Conservation (phyloP, 495 filamentous ascomycete genomes). For the Massariosphaeria phaeospora region DNA sequence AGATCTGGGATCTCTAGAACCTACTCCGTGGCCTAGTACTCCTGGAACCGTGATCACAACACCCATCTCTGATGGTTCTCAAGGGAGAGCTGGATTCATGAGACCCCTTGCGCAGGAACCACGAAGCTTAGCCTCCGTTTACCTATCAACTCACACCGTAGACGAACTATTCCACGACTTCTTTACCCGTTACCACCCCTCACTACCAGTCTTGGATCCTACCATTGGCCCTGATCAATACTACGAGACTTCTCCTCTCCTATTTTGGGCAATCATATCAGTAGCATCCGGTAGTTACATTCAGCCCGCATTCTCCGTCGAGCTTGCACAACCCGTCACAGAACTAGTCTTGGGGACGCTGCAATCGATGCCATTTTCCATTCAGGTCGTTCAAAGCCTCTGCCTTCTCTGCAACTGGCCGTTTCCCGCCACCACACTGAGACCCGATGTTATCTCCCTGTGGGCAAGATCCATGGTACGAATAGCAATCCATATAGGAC, state of each 20-base stretch:
- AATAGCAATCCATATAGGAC: slow-evolving; percentile 77
- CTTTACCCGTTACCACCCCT: slow-evolving; percentile 78
- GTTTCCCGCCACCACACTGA: slow-evolving; percentile 76
- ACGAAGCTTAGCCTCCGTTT: slow-evolving; percentile 61
- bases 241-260: slow-evolving; percentile 62
- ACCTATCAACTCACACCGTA: slow-evolving; percentile 64
- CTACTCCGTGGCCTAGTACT: no score
- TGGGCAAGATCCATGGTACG: slow-evolving; percentile 86
- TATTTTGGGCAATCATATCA: slow-evolving; percentile 82
- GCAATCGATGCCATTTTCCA: slow-evolving; percentile 77
- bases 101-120: background rate
- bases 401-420: slow-evolving; percentile 87
- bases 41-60: no score
- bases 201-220: slow-evolving; percentile 72
- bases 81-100: no score
- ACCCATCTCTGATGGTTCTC: background rate
- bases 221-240: slow-evolving; percentile 60
- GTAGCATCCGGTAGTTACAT: slow-evolving; percentile 71
- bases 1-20: background rate
- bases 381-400: slow-evolving; percentile 80
- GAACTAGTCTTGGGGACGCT: slow-evolving; percentile 74
- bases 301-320: slow-evolving; percentile 56
- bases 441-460: slow-evolving; percentile 81
- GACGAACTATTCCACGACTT: slow-evolving; percentile 68
- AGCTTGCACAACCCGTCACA: slow-evolving; percentile 38